phyloP scores from a whole-genome alignment of 768 basidiomycete species.

The Termitomyces sp. region DNA sequence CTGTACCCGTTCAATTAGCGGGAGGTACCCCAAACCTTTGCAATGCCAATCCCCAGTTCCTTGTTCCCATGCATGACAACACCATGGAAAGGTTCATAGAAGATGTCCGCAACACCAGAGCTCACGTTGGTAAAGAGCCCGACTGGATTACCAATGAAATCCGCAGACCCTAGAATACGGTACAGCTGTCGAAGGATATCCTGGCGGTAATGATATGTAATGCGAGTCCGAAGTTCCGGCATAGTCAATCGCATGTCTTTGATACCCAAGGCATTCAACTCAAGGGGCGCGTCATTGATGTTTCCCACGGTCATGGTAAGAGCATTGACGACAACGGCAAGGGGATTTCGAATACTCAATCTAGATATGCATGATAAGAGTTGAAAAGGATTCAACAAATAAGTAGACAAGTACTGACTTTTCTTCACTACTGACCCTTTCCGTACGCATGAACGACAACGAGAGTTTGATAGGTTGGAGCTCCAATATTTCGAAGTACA shows the following conservation, averaged over 20 bases:
- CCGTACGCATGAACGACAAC: conserved; percentile 96
- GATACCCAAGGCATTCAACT: conserved; percentile 90
- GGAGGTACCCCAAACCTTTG: conserved; percentile 55
- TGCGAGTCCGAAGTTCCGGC: conserved; percentile 80
- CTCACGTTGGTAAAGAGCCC: conserved; percentile 98
- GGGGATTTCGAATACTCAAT: conserved; percentile 79
- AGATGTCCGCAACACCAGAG: conserved; percentile 96
- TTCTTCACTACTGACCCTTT: conserved; percentile 87
- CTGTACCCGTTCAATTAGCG: not conserved
- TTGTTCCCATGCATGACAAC: conserved; percentile 95
- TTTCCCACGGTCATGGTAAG: conserved; percentile 97
- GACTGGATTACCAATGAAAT: conserved; percentile 94
- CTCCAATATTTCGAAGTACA: conserved; percentile 96
- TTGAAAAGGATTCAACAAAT: conserved; percentile 6
- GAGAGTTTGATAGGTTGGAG: conserved; percentile 91
- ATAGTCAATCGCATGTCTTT: conserved; percentile 89
- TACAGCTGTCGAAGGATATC: conserved; percentile 93
- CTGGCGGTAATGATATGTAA: conserved; percentile 90
- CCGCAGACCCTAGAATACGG: conserved; percentile 95
- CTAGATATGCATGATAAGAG: conserved; percentile 30
- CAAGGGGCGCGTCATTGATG: conserved; percentile 91
- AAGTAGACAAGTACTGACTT: conserved; percentile 52
- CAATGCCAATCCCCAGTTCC: conserved; percentile 91
- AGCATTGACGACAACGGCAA: conserved; percentile 91
- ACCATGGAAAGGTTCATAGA: conserved; percentile 97